A percentile compares a stretch with the other conserved stretches of the same genome.
phyloP scores from a whole-genome alignment of 257 asterid species.

The Solanum ossicruentum region DNA sequence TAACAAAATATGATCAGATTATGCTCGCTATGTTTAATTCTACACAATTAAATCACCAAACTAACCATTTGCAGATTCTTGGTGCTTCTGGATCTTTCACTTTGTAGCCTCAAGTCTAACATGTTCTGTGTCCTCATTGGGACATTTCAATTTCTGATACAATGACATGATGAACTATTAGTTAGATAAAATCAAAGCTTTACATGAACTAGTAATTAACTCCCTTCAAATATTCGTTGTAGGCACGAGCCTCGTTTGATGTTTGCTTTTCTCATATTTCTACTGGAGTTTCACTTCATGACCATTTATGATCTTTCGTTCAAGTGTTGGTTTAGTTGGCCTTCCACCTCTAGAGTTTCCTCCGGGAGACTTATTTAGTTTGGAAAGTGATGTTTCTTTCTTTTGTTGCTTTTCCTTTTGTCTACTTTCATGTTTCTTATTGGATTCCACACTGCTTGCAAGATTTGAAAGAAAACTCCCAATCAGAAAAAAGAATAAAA shows the following conservation, averaged over 20 bases:
- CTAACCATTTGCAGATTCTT: constrained; percentile 74
- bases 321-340: too few species aligned
- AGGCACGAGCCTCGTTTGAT: constrained; percentile 19
- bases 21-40: too few species aligned
- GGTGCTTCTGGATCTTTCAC: constrained; percentile 81
- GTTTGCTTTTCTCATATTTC: constrained; percentile 6
- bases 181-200: neutral
- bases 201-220: neutral
- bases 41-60: neutral
- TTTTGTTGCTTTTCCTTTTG: constrained; percentile 30
- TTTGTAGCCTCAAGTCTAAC: constrained; percentile 59
- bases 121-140: constrained; percentile 26
- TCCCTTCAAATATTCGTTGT: constrained; percentile 15
- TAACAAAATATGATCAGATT: neutral
- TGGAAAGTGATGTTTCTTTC: constrained; percentile 11
- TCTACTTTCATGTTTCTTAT: constrained; percentile 48
- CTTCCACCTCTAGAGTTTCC: constrained; percentile 13
- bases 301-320: neutral
- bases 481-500: constrained; percentile 28
- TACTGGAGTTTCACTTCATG: constrained; percentile 22
- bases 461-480: constrained; percentile 51
- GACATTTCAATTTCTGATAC: constrained; percentile 22
- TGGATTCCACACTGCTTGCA: constrained; percentile 47
- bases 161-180: neutral
- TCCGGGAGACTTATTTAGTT: constrained; percentile 26